phyloP scores from a whole-genome alignment of 768 basidiomycete genomes.

The Tricholoma sp. region DNA sequence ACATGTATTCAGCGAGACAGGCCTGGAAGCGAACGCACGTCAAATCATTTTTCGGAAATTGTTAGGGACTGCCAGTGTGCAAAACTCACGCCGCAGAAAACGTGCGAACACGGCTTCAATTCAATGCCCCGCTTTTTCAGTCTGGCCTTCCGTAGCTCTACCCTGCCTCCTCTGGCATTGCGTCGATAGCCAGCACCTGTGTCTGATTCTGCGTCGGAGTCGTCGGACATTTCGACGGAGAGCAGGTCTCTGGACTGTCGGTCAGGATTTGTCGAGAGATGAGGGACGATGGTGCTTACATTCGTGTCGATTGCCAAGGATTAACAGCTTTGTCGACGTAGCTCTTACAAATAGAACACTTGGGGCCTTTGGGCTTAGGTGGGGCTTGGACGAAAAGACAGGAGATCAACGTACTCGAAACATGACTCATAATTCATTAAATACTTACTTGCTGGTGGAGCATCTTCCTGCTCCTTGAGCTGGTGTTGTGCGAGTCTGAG shows the following conservation, averaged over 20 bases:
- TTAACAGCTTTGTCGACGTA: background rate
- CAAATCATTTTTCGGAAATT: background rate
- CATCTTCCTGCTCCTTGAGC: background rate
- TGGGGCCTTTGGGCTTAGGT: background rate
- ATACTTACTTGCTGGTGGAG: background rate
- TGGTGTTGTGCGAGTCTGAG: background rate
- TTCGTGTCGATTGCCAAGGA: background rate
- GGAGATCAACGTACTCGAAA: background rate
- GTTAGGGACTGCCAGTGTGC: no score
- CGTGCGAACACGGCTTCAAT: background rate
- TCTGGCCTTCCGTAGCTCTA: background rate
- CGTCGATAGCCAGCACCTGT: background rate
- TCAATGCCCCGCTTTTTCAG: background rate
- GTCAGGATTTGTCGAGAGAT: background rate
- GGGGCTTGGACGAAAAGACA: background rate
- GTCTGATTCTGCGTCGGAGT: background rate
- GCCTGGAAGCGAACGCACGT: background rate
- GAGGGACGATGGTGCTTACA: background rate
- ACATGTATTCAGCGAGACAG: background rate
- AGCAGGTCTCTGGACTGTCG: background rate
- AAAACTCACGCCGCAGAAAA: background rate
- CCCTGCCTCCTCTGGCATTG: background rate
- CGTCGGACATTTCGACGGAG: background rate
- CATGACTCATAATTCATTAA: background rate
- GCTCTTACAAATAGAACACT: background rate